These are phyloP conservation scores for Biscogniauxia marginata DNA, from an alignment of 2,329 filamentous ascomycete genomes.

Conservation along the genomic window DNA sequence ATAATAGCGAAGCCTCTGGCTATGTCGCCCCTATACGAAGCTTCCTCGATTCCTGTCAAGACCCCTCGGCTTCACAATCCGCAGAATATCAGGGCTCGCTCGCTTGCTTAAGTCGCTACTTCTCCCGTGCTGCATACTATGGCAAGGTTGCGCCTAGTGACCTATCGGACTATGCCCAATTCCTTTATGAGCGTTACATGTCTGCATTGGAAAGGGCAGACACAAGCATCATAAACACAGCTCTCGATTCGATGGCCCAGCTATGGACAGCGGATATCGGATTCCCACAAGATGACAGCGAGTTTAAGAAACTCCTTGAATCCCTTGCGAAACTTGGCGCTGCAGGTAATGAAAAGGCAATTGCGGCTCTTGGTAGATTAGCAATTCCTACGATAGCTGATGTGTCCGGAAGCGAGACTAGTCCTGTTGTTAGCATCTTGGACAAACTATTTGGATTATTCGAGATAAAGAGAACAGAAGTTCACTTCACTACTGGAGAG, in stretches of 20 bases:
- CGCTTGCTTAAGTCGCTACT: conserved; percentile 27
- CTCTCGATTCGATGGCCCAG: conserved; percentile 32
- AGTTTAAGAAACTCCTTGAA: conserved; percentile 62
- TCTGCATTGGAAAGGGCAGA: conserved; percentile 18
- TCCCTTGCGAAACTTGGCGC: conserved; percentile 66
- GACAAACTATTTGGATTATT: conserved; percentile 72
- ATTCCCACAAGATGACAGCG: conserved; percentile 29
- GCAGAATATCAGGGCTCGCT: conserved; percentile 33
- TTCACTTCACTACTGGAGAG: conserved; percentile 89
- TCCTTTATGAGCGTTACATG: conserved; percentile 20
- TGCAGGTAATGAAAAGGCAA: conserved; percentile 70
- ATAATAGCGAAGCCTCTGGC: conserved; percentile 46
- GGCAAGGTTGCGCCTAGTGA: conserved; percentile 17
- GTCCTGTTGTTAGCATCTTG: conserved; percentile 55
- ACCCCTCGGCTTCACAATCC: conserved; percentile 27
- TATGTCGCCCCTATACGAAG: conserved; percentile 38
- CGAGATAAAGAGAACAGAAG: conserved; percentile 80
- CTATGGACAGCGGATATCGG: conserved; percentile 33
- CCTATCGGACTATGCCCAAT: conserved; percentile 24
- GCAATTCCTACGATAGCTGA: conserved; percentile 53
- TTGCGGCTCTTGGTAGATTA: conserved; percentile 75
- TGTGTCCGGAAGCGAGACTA: conserved; percentile 33
- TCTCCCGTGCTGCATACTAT: conserved; percentile 28
- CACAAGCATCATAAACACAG: conserved; percentile 24
- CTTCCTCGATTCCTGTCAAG: conserved; percentile 23